These are phyloP conservation scores for Litsea cubeba DNA, from an alignment of 164 flowering plant genomes.

Conservation along the genomic window DNA sequence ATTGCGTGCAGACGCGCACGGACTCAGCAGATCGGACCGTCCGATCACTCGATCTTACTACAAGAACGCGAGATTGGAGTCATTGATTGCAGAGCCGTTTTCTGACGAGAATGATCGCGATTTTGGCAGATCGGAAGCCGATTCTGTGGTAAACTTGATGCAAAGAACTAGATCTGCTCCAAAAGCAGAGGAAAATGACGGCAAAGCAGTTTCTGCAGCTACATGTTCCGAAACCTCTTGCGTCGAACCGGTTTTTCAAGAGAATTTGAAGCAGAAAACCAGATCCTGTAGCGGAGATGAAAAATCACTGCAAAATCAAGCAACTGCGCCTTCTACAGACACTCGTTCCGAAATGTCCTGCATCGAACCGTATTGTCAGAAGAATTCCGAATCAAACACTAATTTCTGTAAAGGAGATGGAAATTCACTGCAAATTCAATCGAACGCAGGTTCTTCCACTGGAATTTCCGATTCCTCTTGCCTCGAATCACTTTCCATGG, in stretches of 20 bases:
- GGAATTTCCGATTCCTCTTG: constrained; percentile 14
- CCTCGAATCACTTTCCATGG: constrained; percentile 20
- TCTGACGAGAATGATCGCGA: constrained; percentile 15
- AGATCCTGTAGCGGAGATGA: constrained; percentile 9
- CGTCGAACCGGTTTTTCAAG: constrained; percentile 11
- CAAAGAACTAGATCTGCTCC: constrained; percentile 3
- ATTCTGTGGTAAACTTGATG: constrained; percentile 12
- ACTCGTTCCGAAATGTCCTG: constrained; percentile 31
- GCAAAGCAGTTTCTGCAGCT: constrained; percentile 19
- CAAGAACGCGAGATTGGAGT: constrained; percentile 6
- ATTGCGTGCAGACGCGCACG: neutral
- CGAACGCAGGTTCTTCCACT: constrained; percentile 7
- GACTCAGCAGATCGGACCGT: constrained; percentile 13
- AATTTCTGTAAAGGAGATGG: constrained; percentile 9
- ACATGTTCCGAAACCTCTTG: constrained; percentile 31
- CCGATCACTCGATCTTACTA: constrained; percentile 34
- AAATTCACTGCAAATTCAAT: constrained; percentile 13
- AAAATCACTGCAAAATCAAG: constrained; percentile 14
- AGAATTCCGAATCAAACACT: neutral
- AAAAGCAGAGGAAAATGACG: constrained; percentile 13
- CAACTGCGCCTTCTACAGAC: constrained; percentile 15
- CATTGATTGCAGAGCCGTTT: constrained; percentile 27
- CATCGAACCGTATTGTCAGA: constrained; percentile 9
- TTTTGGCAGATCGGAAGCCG: constrained; percentile 1
- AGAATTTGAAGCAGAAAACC: neutral